Evolutionary conservation across 176 grass and related monocot species (phyloP), one percentile per base, ranked within the genome.

Genomic region (Ensete ventricosum): DNA sequence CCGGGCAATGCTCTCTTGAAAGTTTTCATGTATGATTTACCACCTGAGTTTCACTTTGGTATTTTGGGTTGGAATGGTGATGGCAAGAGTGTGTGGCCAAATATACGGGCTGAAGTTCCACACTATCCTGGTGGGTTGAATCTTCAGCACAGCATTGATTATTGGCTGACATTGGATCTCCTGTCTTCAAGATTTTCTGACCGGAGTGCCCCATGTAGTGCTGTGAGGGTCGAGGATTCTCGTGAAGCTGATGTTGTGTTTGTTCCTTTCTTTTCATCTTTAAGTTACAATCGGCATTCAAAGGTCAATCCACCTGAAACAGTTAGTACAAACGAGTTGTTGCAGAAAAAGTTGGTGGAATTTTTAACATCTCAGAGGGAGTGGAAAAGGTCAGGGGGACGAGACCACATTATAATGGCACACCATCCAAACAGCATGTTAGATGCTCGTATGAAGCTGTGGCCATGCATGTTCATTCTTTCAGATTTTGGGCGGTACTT

Each of bases 351-450:
- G 76, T 87, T 96, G 52, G 81, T 96, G 2, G 82, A 74, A 29
- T 92, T 88, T 53, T 84, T 96, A 50, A 2, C 55, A 16, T 73
- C 67, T 49, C 90, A 23, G 64, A 76, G 87, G 26, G 89, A 92
- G 72, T 92, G 90, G 83, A 85, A 87, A 82, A 92, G 81, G 65
- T 90, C 84, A 0, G 85, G 84, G 13, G 93, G 93, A 1, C 75
- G 76, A 2, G 87, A 96, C 77, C 93, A 96, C 11, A 82, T 96
- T 54, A 87, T 96, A 52, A 71, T 96, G 49, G 87, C 93, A 5
- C 93, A 96, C 87, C 93, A 96, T 82, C 93, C 93, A 2, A 96
- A 96, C 51, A 96, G 93, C 62, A 74, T 96, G 79, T 78, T 96
- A 52, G 79, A 92, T 19, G 87, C 85, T 51, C 77, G 93, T n/a